phyloP scores from a whole-genome alignment of 768 basidiomycete species.

The Obba rivulosa region DNA sequence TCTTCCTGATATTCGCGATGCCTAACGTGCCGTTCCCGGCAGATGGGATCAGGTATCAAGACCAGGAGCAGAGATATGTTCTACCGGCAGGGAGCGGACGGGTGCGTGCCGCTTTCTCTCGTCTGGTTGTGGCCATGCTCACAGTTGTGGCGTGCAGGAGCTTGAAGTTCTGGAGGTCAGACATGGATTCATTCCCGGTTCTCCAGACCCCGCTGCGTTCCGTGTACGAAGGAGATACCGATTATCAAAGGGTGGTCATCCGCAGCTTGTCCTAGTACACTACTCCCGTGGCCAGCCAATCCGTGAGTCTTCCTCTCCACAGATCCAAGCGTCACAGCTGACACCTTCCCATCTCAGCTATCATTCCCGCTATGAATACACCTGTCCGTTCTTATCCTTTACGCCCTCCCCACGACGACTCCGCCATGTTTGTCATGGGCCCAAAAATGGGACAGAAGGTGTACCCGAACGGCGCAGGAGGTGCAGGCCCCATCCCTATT shows the following conservation, averaged over 20 bases:
- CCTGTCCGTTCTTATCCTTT: conserved; percentile 72
- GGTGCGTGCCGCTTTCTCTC: conserved; percentile 35
- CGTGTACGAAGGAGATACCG: conserved; percentile 69
- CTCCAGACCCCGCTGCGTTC: conserved; percentile 56
- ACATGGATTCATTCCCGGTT: conserved; percentile 70
- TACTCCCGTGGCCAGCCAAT: conserved; percentile 61
- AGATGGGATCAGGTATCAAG: conserved; percentile 76
- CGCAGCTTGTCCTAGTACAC: conserved; percentile 70
- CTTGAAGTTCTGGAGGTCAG: conserved; percentile 72
- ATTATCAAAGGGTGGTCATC: conserved; percentile 66
- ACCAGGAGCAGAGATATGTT: conserved; percentile 58
- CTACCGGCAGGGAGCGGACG: conserved; percentile 46
- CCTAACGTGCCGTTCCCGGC: conserved; percentile 56
- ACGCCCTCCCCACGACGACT: conserved; percentile 54
- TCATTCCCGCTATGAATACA: conserved; percentile 52
- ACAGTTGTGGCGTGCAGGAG: conserved; percentile 41
- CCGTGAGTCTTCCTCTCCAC: conserved; percentile 39
- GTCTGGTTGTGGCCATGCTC: background rate
- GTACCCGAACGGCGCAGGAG: conserved; percentile 10
- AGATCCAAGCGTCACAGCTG: background rate
- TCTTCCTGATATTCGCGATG: conserved; percentile 62
- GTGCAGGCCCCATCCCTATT: conserved; percentile 4
- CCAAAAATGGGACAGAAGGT: conserved; percentile 72
- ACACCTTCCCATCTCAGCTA: conserved; percentile 34
- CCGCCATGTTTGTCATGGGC: conserved; percentile 63